Base-by-base conservation (phyloP, 1,284 basidiomycete species). In the Leccinum pachyderme region DNA sequence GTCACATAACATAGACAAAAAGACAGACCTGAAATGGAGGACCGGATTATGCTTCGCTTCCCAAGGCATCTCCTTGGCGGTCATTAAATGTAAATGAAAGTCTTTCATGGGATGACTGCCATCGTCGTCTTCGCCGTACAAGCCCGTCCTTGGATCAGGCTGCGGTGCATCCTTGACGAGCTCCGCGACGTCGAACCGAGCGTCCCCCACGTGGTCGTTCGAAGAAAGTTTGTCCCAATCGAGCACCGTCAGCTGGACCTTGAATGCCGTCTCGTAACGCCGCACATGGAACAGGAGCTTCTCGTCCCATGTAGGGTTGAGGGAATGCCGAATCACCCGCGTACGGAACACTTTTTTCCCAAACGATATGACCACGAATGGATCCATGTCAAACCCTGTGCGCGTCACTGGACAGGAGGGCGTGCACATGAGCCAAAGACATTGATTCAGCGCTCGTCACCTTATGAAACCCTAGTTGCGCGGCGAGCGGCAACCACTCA, bases 271-370 rank as follows among this genome's bases (percentile, higher is more conserved):
- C 70, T 99, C 96, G 65, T 95, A 92, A 7, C 87, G 78, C 25
- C 93, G 83, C 4, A 98, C 95, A 70, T 98, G 95, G 79, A 98
- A 98, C 22, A 98, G 80, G 2, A 99, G 79, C 72, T 96, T 96
- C 74, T 98, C 95, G 62, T 98, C 91, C 93, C 95, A 99, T 0
- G 82, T 79, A 0, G 96, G 96, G 69, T 93, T 94, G 58, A 94
- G 82, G 12, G 86, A 89, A 70, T 95, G 93, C 9, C 93, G 83
- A 58, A 95, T 89, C 28, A 95, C 87, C 46, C 93, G 87, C 0
- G 95, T 98, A 4, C 95, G 82, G 75, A 98, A 98, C 9, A 98
- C 92, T 72, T 98, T 98, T 74, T 96, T 95, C 35, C 95, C 92
- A 62, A 99, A 98, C 2, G 93, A 95, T 61, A 95, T 84, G 61